Percentiles rank a stretch among this genome's conserved stretches.
Conservation (phyloP, 2,329 filamentous ascomycete genomes). For the Gyromitra esculenta region DNA sequence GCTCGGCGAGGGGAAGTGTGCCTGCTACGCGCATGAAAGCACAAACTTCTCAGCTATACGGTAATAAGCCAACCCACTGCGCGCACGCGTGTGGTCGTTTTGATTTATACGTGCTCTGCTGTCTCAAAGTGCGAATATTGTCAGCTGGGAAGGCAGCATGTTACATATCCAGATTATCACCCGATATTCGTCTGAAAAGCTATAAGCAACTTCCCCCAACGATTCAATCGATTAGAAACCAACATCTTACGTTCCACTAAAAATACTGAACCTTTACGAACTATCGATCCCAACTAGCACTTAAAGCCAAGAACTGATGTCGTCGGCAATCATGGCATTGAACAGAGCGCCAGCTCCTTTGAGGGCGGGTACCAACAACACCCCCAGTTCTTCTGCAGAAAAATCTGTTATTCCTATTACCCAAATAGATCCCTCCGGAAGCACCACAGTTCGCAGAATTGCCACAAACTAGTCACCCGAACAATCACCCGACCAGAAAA, state of each 20-base stretch:
- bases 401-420: not conserved
- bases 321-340: not conserved
- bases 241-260: not conserved
- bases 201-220: not conserved
- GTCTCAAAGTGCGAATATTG: not conserved
- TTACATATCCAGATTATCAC: not conserved
- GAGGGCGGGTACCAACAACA: not conserved
- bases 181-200: constrained; percentile 1
- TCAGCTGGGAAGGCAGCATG: not conserved
- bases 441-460: too few species aligned
- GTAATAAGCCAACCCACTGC: too few species aligned
- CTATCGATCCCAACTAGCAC: not conserved
- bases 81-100: too few species aligned
- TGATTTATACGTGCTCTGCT: too few species aligned
- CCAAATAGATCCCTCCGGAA: not conserved
- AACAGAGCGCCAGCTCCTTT: not conserved
- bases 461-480: too few species aligned
- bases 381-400: not conserved
- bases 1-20: too few species aligned
- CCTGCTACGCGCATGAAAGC: too few species aligned
- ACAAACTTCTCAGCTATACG: too few species aligned
- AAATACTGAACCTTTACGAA: not conserved
- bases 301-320: not conserved
- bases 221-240: not conserved
- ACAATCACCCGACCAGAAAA: not conserved